These are phyloP conservation scores for Eragrostis curvula DNA, from an alignment of 176 grass and related monocot genomes.

Conservation along the genomic window DNA sequence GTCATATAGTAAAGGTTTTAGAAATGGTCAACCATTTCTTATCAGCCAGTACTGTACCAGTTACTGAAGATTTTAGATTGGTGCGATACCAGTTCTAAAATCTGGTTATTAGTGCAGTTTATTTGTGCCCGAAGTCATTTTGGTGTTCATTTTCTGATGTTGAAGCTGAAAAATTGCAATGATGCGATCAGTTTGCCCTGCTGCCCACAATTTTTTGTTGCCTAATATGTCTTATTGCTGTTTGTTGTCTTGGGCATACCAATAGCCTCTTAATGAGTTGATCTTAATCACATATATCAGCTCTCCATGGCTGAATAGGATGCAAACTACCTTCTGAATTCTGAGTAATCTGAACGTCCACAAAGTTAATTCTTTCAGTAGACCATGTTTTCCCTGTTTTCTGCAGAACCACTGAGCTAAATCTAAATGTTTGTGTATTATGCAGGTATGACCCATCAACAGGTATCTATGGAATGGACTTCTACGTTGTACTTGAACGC, in stretches of 20 bases:
- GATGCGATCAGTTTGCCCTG: neutral
- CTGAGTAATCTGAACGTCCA: neutral
- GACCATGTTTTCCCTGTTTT: too few relatives aligned
- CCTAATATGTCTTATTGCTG: neutral
- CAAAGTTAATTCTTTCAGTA: neutral
- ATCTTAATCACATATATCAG: neutral
- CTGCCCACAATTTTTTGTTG: neutral
- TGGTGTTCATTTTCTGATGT: neutral
- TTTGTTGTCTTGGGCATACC: neutral
- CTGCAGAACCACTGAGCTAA: neutral
- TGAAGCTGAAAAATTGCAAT: neutral
- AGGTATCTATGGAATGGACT: constrained; percentile 79
- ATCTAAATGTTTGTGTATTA: neutral
- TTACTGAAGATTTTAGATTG: neutral
- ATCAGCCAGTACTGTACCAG: neutral
- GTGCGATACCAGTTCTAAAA: neutral
- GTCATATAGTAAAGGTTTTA: neutral
- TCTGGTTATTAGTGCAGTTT: neutral
- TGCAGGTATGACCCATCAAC: constrained; percentile 70
- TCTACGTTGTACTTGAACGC: constrained; percentile 64
- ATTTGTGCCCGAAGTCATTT: neutral
- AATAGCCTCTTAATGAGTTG: neutral
- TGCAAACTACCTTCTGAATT: neutral
- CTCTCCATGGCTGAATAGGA: neutral
- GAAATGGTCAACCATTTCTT: neutral